Percentiles rank a stretch among this genome's conserved stretches.
Evolutionary conservation across 2,329 filamentous ascomycete genomes (phyloP).

Genomic region (Akanthomyces lecanii): DNA sequence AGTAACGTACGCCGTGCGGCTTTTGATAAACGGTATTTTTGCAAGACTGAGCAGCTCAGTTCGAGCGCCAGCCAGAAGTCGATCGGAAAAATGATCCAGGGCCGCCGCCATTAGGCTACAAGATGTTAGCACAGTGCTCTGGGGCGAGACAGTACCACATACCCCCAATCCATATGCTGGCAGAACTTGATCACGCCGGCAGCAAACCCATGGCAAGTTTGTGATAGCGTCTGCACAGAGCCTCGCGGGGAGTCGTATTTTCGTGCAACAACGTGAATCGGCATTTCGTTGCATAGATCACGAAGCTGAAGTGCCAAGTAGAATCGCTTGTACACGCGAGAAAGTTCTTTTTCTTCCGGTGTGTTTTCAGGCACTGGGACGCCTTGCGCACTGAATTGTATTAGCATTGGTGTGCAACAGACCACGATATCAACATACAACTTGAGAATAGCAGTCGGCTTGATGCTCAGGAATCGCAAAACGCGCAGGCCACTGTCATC

Average conservation of each 20-base stretch:
- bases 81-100: conserved; percentile 70
- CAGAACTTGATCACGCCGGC: conserved; percentile 78
- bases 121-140: conserved; percentile 17
- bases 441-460: conserved; percentile 61
- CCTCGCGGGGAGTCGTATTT: conserved; percentile 70
- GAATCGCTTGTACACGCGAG: conserved; percentile 65
- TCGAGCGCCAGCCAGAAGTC: conserved; percentile 66
- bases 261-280: conserved; percentile 62
- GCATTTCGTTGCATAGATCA: conserved; percentile 72
- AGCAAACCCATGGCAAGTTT: conserved; percentile 74
- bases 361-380: conserved; percentile 60
- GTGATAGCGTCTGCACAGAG: conserved; percentile 65
- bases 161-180: conserved; percentile 70
- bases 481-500: conserved; percentile 70
- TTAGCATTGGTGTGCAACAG: conserved; percentile 21
- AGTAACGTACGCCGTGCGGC: conserved; percentile 58
- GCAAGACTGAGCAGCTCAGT: conserved; percentile 67
- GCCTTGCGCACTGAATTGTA: conserved; percentile 56
- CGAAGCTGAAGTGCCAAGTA: conserved; percentile 74
- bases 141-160: not conserved
- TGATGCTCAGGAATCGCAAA: conserved; percentile 63
- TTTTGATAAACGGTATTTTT: conserved; percentile 71
- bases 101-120: conserved; percentile 63
- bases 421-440: conserved; percentile 45
- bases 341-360: conserved; percentile 53